Conservation (phyloP, 176 grass and related monocot genomes). For the Elaeis guineensis region DNA sequence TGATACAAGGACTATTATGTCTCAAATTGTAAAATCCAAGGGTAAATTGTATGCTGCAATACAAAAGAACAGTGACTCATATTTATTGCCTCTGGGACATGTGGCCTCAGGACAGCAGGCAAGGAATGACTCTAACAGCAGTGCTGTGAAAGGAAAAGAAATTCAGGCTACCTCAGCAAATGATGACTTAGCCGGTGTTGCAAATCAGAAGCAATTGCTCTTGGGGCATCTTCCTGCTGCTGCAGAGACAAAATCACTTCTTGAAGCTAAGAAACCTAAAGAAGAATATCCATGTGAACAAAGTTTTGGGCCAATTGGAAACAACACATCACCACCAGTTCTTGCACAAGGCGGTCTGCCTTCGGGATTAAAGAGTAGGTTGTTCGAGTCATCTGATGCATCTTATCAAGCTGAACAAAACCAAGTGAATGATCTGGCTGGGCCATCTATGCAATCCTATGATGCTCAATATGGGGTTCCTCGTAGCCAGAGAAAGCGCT, state of each 20-base stretch:
- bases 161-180: background rate
- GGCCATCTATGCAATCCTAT: constrained; percentile 1
- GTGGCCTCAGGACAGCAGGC: background rate
- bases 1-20: constrained; percentile 19
- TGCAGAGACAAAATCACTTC: constrained; percentile 1
- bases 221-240: background rate
- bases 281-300: background rate
- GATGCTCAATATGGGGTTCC: background rate
- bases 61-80: background rate
- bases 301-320: constrained; percentile 3
- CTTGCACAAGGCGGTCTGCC: background rate
- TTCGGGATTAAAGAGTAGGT: background rate
- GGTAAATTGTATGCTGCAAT: constrained; percentile 19
- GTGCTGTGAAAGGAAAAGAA: background rate
- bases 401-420: background rate
- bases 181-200: background rate
- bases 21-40: constrained; percentile 41
- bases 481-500: constrained; percentile 22
- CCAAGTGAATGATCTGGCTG: constrained; percentile 4
- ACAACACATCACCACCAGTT: background rate
- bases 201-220: constrained; percentile 12
- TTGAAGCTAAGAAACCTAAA: background rate
- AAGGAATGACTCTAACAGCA: too few relatives aligned
- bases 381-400: background rate
- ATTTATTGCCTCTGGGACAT: constrained; percentile 7